A percentile compares a stretch with the other conserved stretches of the same genome.
Evolutionary conservation across 2,329 filamentous ascomycete species (phyloP).

Genomic region (Trichoderma polysporum): DNA sequence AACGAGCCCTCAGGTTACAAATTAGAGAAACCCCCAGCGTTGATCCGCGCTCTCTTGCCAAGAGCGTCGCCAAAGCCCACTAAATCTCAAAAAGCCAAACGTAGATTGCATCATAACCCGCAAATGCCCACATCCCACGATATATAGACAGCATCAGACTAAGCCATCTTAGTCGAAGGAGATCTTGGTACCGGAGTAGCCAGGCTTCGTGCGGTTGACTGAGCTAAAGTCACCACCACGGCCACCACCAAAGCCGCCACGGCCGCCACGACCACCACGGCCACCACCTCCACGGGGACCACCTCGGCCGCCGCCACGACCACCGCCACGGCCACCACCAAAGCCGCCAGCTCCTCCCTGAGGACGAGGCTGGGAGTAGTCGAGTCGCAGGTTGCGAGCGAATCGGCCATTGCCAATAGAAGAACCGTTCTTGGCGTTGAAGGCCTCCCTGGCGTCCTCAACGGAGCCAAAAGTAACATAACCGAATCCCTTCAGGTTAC

Average conservation of each 20-base stretch:
- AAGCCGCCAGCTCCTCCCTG: conserved; percentile 52
- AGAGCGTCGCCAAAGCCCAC: conserved; percentile 56
- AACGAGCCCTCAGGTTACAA: conserved; percentile 42
- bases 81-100: conserved; percentile 34
- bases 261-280: conserved; percentile 53
- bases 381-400: conserved; percentile 75
- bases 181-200: conserved; percentile 71
- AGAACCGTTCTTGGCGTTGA: conserved; percentile 67
- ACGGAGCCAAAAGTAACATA: conserved; percentile 82
- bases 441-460: conserved; percentile 77
- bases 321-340: conserved; percentile 40
- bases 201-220: conserved; percentile 43
- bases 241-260: conserved; percentile 45
- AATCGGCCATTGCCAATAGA: conserved; percentile 63
- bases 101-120: conserved; percentile 56
- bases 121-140: conserved; percentile 46
- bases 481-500: conserved; percentile 86
- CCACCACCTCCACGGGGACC: conserved; percentile 52
- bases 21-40: conserved; percentile 54
- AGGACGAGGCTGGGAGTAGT: conserved; percentile 71
- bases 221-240: conserved; percentile 54
- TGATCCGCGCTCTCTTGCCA: conserved; percentile 48
- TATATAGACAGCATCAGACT: conserved; percentile 39
- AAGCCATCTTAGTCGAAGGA: conserved; percentile 55
- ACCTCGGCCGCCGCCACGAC: conserved; percentile 50